Evolutionary conservation across 225 moss, liverwort and hornwort species (phyloP), one percentile per base, ranked within the genome.

Genomic region (Takakia lepidozioides): DNA sequence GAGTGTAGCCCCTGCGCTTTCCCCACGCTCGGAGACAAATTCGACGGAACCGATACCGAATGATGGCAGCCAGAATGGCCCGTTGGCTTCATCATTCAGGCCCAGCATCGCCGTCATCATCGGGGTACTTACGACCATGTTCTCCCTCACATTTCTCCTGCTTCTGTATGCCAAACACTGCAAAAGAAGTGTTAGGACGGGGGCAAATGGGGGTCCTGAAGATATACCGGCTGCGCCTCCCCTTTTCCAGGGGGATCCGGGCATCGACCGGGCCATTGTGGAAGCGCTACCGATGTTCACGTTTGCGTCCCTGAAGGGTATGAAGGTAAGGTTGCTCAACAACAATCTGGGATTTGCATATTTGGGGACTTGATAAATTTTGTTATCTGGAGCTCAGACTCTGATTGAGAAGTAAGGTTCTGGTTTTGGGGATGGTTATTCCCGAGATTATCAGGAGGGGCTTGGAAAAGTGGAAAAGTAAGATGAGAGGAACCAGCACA

Each of bases 51-150:
- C 32, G 11, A 11, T 6, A 32, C 7, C 8, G 0, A 11, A 11
- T 32, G 32, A 11, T 32, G 32, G 11, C 8, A 32, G 32, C 11
- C 32, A 7, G 7, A 32, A 11, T 32, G 32, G 32, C 8, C 32
- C 72, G 2, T 52, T 55, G 26, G 19, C 49, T 21, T 55, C 73
- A 1, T 71, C 88, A 1, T 93, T 88, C 58, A 75, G 77, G 48
- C 93, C 93, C 38, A 93, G 93, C 59, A 86, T 93, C 46, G 88
- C 85, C 3, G 88, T 93, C 8, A 93, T 93, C 50, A 88, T 88
- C 26, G 93, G 93, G 9, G 85, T 93, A 13, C 78, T 93, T 59
- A 93, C 88, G 19, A 88, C 88, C 41, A 83, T 93, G 93, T 93
- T 93, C 27, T 83, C 83, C 0, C 75, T 93, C 42, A 93, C 93